Evolutionary conservation across 2,329 filamentous ascomycete species (phyloP).

Genomic region (Fusarium sp.): DNA sequence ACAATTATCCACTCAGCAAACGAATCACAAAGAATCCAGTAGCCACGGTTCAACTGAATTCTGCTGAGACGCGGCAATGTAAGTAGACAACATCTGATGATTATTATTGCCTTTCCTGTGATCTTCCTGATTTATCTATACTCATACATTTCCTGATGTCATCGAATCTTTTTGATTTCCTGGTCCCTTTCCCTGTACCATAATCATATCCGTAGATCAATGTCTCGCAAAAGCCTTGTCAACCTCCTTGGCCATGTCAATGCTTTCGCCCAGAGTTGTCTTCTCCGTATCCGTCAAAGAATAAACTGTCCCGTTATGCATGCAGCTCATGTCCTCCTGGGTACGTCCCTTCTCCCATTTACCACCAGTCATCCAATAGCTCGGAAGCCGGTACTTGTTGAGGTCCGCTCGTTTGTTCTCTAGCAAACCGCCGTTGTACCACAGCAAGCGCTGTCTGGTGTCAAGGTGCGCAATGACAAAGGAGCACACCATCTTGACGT

Average conservation of each 20-base stretch:
- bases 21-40: background rate
- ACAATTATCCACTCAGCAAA: background rate
- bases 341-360: slow-evolving; percentile 50
- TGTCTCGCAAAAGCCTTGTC: slow-evolving; percentile 4
- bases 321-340: slow-evolving; percentile 54
- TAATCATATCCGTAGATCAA: background rate
- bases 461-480: slow-evolving; percentile 57
- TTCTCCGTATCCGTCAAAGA: slow-evolving; percentile 12
- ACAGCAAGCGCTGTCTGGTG: slow-evolving; percentile 51
- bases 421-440: slow-evolving; percentile 58
- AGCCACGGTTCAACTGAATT: background rate
- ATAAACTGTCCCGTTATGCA: slow-evolving; percentile 40
- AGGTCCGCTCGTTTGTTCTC: slow-evolving; percentile 52
- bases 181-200: background rate
- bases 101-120: background rate
- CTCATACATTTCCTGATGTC: slow-evolving; percentile 6
- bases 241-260: slow-evolving; percentile 23
- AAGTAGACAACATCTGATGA: background rate
- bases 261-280: slow-evolving; percentile 13
- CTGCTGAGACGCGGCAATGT: background rate
- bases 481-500: slow-evolving; percentile 50
- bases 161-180: background rate
- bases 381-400: slow-evolving; percentile 49
- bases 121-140: background rate
- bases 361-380: slow-evolving; percentile 55